Percentiles rank a stretch among this genome's conserved stretches.
Conservation (phyloP, 192 early-diverging fungal genomes). For the Coemansia sp. region DNA sequence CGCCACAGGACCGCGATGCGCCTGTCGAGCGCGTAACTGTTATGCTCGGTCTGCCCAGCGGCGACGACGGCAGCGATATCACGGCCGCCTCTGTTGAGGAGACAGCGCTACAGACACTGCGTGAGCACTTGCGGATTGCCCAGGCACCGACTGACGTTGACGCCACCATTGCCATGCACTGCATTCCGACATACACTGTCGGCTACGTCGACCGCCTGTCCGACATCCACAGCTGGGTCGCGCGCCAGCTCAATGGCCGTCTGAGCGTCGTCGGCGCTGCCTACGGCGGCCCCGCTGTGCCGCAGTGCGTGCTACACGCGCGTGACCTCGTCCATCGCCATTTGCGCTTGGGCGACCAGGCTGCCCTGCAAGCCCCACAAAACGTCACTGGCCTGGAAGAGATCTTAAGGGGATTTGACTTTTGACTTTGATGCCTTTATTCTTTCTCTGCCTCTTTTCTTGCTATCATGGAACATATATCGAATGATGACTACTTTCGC, state of each 20-base stretch:
- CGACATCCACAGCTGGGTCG: slow-evolving; percentile 63
- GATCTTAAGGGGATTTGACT: slow-evolving; percentile 35
- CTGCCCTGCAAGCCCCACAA: slow-evolving; percentile 35
- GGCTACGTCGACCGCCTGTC: slow-evolving; percentile 75
- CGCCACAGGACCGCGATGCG: slow-evolving; percentile 61
- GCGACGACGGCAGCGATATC: slow-evolving; percentile 12
- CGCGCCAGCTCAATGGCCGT: slow-evolving; percentile 54
- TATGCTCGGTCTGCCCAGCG: slow-evolving; percentile 74
- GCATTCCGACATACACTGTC: slow-evolving; percentile 90
- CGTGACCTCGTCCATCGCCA: slow-evolving; percentile 63
- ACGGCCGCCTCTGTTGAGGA: slow-evolving; percentile 18
- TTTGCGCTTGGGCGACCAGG: slow-evolving; percentile 33
- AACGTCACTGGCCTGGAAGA: slow-evolving; percentile 38
- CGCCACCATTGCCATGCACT: slow-evolving; percentile 67
- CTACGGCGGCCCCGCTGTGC: slow-evolving; percentile 84
- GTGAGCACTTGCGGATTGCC: slow-evolving; percentile 63
- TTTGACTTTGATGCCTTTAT: not conserved
- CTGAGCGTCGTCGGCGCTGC: slow-evolving; percentile 80
- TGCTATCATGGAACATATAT: not conserved
- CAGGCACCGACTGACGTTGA: slow-evolving; percentile 50
- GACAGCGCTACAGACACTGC: slow-evolving; percentile 64
- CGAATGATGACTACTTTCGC: slow-evolving; percentile 76
- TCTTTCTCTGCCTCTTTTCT: not conserved
- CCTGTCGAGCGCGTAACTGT: slow-evolving; percentile 68
- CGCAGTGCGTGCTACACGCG: slow-evolving; percentile 77